Base-by-base conservation (phyloP, 345 rosid species). In the Rhodamnia argentea region DNA sequence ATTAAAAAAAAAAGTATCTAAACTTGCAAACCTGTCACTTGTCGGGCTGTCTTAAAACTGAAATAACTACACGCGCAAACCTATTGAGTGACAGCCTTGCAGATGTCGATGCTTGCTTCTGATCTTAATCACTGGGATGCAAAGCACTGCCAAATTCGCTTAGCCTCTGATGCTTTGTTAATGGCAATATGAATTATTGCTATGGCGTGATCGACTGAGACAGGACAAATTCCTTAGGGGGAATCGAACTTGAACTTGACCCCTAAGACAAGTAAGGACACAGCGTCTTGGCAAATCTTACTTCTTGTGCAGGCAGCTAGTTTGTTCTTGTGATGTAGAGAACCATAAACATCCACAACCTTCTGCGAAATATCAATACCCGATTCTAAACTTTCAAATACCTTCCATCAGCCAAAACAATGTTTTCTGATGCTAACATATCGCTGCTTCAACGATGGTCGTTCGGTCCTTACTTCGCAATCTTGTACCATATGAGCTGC, bases 391-490 rank as follows among this genome's bases (percentile, higher is more conserved):
- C 12, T 15, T 18, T 62, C 76, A 62, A 29, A 29, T 4, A 29
- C 27, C 76, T 29, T 62, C 12, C 4, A 1, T 29, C 42, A 62
- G 5, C 42, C 12, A 5, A 62, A 62, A 62, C 11, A 29, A 29
- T 29, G 18, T 62, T 15, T 62, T 84, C 87, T 47, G 47, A 76
- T 40, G 32, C 83, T 51, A 83, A 85, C 40, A 55, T 86, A 47
- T 83, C 86, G 87, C 92, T 1, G 90, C 89, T 13, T 70, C 88
- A 23, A 14, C 78, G 13, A 88, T 89, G 91, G 84, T 90, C 13
- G 82, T 86, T 50, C 53, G 87, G 27, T 86, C 91, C 40, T 3
- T 90, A n/a, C 86, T 87, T 75, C 84, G 75, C 29, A 89, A 89
- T n/a, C 16, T 86, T 18, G 3, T 88, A 10, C 91, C 91, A 42